Conservation (phyloP, 75 land plant species). For the Picea sitchensis region DNA sequence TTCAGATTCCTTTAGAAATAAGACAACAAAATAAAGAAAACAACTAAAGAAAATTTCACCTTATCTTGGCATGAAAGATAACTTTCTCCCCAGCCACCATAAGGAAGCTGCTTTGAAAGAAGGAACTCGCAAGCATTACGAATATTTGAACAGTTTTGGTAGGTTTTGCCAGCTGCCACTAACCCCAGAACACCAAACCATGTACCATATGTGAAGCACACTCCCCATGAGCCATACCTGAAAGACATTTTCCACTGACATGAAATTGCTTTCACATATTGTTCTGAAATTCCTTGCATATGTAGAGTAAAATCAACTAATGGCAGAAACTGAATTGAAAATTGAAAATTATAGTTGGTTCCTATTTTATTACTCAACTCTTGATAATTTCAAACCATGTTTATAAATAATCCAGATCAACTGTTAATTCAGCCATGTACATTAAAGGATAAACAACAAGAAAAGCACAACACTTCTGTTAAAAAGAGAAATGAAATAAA, state of each 20-base stretch:
- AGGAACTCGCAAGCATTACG: slow-evolving; percentile 74
- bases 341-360: too few species aligned
- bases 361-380: too few species aligned
- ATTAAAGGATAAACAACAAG: too few species aligned
- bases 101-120: slow-evolving; percentile 61
- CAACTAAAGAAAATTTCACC: slow-evolving; percentile 23
- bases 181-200: slow-evolving; percentile 83
- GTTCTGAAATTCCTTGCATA: not conserved
- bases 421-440: too few species aligned
- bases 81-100: slow-evolving; percentile 98
- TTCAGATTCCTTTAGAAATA: not conserved
- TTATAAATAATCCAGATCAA: too few species aligned
- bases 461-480: too few species aligned
- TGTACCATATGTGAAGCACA: slow-evolving; percentile 76
- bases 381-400: too few species aligned
- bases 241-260: not conserved
- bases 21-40: slow-evolving; percentile 4
- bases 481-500: too few species aligned
- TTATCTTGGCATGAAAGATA: slow-evolving; percentile 75
- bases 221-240: slow-evolving; percentile 91
- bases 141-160: slow-evolving; percentile 35
- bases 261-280: not conserved
- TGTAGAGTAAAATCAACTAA: too few species aligned
- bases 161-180: slow-evolving; percentile 57
- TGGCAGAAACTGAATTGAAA: too few species aligned